phyloP scores from a whole-genome alignment of 495 filamentous ascomycete species.

The Penicillium tannophilum region DNA sequence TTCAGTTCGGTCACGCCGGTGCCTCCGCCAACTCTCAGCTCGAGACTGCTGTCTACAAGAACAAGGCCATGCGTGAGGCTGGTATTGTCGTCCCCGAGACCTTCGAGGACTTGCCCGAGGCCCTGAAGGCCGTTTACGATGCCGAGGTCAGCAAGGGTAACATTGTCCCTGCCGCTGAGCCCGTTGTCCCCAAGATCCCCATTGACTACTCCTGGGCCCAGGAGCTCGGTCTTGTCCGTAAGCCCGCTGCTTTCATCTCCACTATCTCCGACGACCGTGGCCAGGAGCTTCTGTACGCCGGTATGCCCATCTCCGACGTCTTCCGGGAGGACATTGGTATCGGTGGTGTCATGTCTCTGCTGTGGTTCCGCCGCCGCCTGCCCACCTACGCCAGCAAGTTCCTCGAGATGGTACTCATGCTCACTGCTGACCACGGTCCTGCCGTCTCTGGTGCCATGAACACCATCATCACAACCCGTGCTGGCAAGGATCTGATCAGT shows the following conservation, averaged over 20 bases:
- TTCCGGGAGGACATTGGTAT: slow-evolving; percentile 99
- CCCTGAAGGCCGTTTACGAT: slow-evolving; percentile 79
- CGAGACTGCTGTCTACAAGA: slow-evolving; percentile 95
- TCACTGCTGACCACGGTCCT: slow-evolving; percentile 98
- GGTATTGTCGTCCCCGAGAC: slow-evolving; percentile 94
- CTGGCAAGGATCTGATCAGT: slow-evolving; percentile 96
- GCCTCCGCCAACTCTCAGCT: slow-evolving; percentile 98
- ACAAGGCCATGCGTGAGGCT: slow-evolving; percentile 92
- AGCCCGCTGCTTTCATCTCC: slow-evolving; percentile 99
- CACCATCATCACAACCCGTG: slow-evolving; percentile 99
- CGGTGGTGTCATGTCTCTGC: slow-evolving; percentile 98
- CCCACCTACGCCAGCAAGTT: slow-evolving; percentile 97
- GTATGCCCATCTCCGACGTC: slow-evolving; percentile 99
- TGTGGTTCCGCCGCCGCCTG: slow-evolving; percentile 99
- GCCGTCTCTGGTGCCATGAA: slow-evolving; percentile 99
- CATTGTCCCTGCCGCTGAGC: slow-evolving; percentile 84
- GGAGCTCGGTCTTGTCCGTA: slow-evolving; percentile 98
- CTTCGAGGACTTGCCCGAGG: slow-evolving; percentile 88
- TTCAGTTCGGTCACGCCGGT: slow-evolving; percentile 98
- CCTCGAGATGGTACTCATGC: slow-evolving; percentile 99
- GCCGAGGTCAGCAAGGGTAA: slow-evolving; percentile 78
- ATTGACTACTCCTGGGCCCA: slow-evolving; percentile 99
- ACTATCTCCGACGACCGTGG: slow-evolving; percentile 99
- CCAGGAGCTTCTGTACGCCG: slow-evolving; percentile 97
- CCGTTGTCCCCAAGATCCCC: slow-evolving; percentile 95